phyloP scores from a whole-genome alignment of 495 filamentous ascomycete species.

The Hapsidospora chrysogenum region DNA sequence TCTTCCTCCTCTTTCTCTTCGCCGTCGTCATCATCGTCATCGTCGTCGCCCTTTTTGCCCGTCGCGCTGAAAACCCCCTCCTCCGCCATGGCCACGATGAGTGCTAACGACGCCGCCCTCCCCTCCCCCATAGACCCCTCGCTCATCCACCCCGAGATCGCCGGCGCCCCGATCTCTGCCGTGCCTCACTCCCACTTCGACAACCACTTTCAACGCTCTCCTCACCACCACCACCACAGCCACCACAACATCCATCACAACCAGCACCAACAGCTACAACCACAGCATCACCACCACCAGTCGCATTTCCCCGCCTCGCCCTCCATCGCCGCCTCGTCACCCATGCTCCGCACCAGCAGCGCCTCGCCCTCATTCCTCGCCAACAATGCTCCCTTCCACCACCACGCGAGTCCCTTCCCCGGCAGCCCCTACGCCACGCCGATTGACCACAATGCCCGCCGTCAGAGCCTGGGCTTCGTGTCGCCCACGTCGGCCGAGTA shows the following conservation, averaged over 20 bases:
- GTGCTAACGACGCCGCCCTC: slow-evolving; percentile 14
- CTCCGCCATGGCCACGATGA: slow-evolving; percentile 2
- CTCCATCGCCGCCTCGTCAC: slow-evolving; percentile 23
- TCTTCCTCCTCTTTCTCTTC: slow-evolving; percentile 13
- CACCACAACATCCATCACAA: slow-evolving; percentile 23
- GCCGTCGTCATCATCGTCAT: slow-evolving; percentile 25
- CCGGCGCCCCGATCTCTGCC: slow-evolving; percentile 20
- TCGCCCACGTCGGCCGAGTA: slow-evolving; percentile 29
- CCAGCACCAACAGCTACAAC: slow-evolving; percentile 20
- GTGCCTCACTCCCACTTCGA: slow-evolving; percentile 3
- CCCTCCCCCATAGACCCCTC: slow-evolving; percentile 22
- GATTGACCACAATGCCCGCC: background rate
- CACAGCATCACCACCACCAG: no score
- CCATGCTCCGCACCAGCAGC: slow-evolving; percentile 22
- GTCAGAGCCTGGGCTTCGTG: slow-evolving; percentile 42
- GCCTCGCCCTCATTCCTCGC: slow-evolving; percentile 24
- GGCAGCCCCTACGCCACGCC: slow-evolving; percentile 1
- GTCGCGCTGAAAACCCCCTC: slow-evolving; percentile 1
- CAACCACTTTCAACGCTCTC: background rate
- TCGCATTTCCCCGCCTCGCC: slow-evolving; percentile 25
- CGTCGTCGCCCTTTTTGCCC: slow-evolving; percentile 15
- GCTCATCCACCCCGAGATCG: slow-evolving; percentile 30
- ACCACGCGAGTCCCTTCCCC: background rate
- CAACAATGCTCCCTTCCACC: slow-evolving; percentile 10
- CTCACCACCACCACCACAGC: slow-evolving; percentile 22